phyloP scores from a whole-genome alignment of 495 filamentous ascomycete genomes.

The Hypomontagnella monticulosa region DNA sequence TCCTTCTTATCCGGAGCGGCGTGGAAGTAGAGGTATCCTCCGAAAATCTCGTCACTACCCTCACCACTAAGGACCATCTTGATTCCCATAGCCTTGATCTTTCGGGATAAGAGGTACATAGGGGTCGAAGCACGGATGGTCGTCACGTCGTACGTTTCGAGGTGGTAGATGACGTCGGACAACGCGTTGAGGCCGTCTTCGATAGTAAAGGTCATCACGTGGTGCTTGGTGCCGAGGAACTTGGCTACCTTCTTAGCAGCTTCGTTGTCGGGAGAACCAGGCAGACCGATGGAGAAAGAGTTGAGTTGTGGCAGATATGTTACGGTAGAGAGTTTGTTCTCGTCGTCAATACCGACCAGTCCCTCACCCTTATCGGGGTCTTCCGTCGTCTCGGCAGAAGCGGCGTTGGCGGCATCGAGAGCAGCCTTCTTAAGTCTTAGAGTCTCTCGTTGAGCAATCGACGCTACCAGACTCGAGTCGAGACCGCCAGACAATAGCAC shows the following conservation, averaged over 20 bases:
- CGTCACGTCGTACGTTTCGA: constrained; percentile 97
- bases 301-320: constrained; percentile 93
- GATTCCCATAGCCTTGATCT: constrained; percentile 98
- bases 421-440: constrained; percentile 73
- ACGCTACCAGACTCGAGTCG: constrained; percentile 92
- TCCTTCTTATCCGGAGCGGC: constrained; percentile 87
- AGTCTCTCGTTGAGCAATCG: constrained; percentile 94
- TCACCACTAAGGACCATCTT: constrained; percentile 99
- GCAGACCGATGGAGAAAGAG: constrained; percentile 97
- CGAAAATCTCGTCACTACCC: constrained; percentile 97
- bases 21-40: constrained; percentile 98
- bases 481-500: constrained; percentile 94
- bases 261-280: constrained; percentile 86
- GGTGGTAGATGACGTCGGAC: constrained; percentile 95
- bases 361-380: constrained; percentile 66
- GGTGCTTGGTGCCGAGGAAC: constrained; percentile 96
- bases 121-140: constrained; percentile 98
- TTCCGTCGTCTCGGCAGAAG: constrained; percentile 51
- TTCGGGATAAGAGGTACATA: constrained; percentile 96
- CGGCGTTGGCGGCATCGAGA: constrained; percentile 57
- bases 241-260: constrained; percentile 90
- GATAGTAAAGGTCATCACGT: constrained; percentile 97
- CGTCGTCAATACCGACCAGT: constrained; percentile 92
- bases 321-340: constrained; percentile 87
- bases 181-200: constrained; percentile 96